Evolutionary conservation across 345 rosid genomes (phyloP).

Genomic region (Cardamine resedifolia): DNA sequence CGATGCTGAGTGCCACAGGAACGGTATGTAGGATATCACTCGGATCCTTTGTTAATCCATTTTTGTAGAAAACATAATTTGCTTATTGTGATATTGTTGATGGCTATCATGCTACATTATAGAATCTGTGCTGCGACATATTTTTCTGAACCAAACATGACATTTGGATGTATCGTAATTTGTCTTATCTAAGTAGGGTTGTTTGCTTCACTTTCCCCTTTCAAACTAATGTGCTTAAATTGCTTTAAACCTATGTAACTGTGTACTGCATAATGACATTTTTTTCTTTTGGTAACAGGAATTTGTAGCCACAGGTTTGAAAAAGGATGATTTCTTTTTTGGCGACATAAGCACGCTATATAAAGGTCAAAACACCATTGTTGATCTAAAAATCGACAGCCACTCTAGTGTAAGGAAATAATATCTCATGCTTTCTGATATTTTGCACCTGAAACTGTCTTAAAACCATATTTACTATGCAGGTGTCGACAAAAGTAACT

Average conservation of each 20-base stretch:
- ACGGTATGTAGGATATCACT: constrained; percentile 47
- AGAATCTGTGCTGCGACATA: not conserved
- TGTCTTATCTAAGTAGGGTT: not conserved
- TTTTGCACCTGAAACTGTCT: not conserved
- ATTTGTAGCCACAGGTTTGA: constrained; percentile 69
- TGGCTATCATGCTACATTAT: not conserved
- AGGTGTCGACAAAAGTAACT: constrained; percentile 74
- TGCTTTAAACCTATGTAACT: not conserved
- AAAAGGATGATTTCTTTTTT: constrained; percentile 56
- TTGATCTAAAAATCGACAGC: constrained; percentile 76
- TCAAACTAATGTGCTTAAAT: not conserved
- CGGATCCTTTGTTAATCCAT: not conserved
- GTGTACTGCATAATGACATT: not conserved
- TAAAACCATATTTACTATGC: constrained; percentile 23
- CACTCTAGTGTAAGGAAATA: constrained; percentile 59
- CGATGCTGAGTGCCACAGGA: constrained; percentile 56
- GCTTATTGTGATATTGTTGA: not conserved
- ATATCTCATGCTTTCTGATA: not conserved
- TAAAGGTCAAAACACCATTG: constrained; percentile 60
- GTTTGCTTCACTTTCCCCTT: not conserved
- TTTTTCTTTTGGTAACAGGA: constrained; percentile 46
- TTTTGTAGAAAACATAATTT: not conserved
- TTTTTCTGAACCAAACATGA: not conserved
- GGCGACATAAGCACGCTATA: constrained; percentile 71
- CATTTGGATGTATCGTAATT: not conserved